Percentiles rank a stretch among this genome's conserved stretches.
These are phyloP conservation scores for Aeminium ludgeri DNA, from an alignment of 495 filamentous ascomycete genomes.

Conservation along the genomic window DNA sequence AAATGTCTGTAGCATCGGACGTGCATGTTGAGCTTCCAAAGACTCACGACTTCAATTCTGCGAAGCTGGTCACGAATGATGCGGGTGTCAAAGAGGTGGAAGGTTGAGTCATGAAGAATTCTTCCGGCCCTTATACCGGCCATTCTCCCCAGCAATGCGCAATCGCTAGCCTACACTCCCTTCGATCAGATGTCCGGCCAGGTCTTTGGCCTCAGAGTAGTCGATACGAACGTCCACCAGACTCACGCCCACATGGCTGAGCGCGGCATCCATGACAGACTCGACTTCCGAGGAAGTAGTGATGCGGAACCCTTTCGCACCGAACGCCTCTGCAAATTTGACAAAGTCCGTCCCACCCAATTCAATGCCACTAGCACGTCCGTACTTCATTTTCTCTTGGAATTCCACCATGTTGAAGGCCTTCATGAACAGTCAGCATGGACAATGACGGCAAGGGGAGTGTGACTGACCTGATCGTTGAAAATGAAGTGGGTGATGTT, in stretches of 20 bases:
- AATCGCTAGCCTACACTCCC: conserved; percentile 10
- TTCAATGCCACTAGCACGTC: conserved; percentile 21
- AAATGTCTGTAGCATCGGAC: conserved; percentile 23
- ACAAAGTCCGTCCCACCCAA: conserved; percentile 27
- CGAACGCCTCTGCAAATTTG: conserved; percentile 25
- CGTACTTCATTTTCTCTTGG: conserved; percentile 29
- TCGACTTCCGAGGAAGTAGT: conserved; percentile 17
- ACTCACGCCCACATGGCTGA: conserved; percentile 22
- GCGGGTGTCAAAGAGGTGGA: conserved; percentile 15
- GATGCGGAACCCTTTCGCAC: conserved; percentile 23
- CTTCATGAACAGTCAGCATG: neutral
- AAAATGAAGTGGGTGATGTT: conserved; percentile 29
- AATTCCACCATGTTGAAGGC: conserved; percentile 30
- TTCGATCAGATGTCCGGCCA: conserved; percentile 13
- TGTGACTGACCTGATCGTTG: conserved; percentile 20
- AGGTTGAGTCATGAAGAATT: conserved; percentile 1
- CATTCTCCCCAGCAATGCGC: neutral
- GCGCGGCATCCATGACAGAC: conserved; percentile 21
- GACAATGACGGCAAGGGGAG: no score
- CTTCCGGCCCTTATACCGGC: neutral
- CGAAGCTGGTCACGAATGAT: conserved; percentile 14
- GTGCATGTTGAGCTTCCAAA: conserved; percentile 17
- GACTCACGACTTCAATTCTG: conserved; percentile 14
- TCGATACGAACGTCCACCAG: conserved; percentile 27
- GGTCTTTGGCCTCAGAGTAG: conserved; percentile 16